phyloP scores from a whole-genome alignment of 768 basidiomycete genomes.

The Amylocystis lapponica region DNA sequence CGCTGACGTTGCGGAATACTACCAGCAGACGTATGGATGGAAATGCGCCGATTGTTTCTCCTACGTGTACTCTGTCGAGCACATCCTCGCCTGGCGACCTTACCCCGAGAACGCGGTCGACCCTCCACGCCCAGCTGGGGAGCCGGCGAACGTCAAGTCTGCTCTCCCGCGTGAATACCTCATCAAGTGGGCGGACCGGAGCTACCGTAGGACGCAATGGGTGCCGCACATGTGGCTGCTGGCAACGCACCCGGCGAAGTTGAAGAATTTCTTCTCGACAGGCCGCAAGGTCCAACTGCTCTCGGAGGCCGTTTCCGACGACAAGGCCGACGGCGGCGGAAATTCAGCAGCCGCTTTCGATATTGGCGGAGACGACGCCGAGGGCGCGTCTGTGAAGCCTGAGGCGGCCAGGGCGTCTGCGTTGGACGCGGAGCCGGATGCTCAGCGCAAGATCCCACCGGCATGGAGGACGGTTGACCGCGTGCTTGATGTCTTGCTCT shows the following conservation, averaged over 20 bases:
- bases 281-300: constrained; percentile 70
- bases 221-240: constrained; percentile 91
- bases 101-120: constrained; percentile 64
- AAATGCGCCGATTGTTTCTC: constrained; percentile 75
- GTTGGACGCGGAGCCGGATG: constrained; percentile 52
- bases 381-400: constrained; percentile 25
- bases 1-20: constrained; percentile 39
- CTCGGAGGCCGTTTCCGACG: constrained; percentile 35
- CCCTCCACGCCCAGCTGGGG: constrained; percentile 32
- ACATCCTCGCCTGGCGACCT: constrained; percentile 90
- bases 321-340: constrained; percentile 25
- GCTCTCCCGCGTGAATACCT: constrained; percentile 85
- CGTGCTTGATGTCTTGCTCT: constrained; percentile 75
- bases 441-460: constrained; percentile 65
- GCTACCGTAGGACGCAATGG: constrained; percentile 80
- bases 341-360: constrained; percentile 31
- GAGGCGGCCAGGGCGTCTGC: constrained; percentile 18
- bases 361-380: constrained; percentile 23
- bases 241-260: constrained; percentile 54
- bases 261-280: constrained; percentile 69
- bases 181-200: constrained; percentile 79
- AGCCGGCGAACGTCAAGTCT: constrained; percentile 47
- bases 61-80: constrained; percentile 65
- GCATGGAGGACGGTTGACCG: constrained; percentile 91
- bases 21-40: constrained; percentile 54